Percentiles rank a stretch among this genome's conserved stretches.
Conservation (phyloP, 1,139 yeast species). For the Insectozyma bohioensis region DNA sequence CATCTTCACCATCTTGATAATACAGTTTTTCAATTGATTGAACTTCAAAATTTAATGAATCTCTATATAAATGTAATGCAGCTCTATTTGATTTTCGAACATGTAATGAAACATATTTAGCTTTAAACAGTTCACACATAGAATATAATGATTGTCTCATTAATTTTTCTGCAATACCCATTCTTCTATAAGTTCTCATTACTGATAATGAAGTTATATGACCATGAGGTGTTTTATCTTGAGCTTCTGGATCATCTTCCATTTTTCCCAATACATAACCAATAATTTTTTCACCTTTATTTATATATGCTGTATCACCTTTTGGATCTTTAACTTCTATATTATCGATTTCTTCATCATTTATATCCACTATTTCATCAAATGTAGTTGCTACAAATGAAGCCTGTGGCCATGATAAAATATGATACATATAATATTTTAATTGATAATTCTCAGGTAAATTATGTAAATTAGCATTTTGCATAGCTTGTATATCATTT, state of each 20-base stretch:
- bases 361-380: constrained; percentile 38
- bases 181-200: constrained; percentile 90
- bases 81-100: constrained; percentile 94
- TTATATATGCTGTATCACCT: constrained; percentile 57
- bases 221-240: constrained; percentile 78
- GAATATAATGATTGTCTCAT: constrained; percentile 85
- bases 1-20: constrained; percentile 98
- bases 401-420: constrained; percentile 96
- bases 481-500: constrained; percentile 90
- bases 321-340: constrained; percentile 35
- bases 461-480: constrained; percentile 89
- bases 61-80: constrained; percentile 88
- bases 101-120: constrained; percentile 84
- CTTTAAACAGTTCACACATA: constrained; percentile 78
- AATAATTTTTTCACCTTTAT: constrained; percentile 73
- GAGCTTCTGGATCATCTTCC: constrained; percentile 89
- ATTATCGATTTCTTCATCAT: constrained; percentile 26
- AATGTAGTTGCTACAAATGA: constrained; percentile 91
- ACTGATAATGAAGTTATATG: constrained; percentile 94
- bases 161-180: constrained; percentile 92
- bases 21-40: constrained; percentile 80
- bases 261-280: constrained; percentile 95
- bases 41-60: constrained; percentile 80
- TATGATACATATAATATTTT: constrained; percentile 91
- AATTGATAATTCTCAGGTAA: constrained; percentile 92